These are phyloP conservation scores for Spizellomyces punctatus DNA, from an alignment of 192 early-diverging fungal genomes.

Conservation along the genomic window DNA sequence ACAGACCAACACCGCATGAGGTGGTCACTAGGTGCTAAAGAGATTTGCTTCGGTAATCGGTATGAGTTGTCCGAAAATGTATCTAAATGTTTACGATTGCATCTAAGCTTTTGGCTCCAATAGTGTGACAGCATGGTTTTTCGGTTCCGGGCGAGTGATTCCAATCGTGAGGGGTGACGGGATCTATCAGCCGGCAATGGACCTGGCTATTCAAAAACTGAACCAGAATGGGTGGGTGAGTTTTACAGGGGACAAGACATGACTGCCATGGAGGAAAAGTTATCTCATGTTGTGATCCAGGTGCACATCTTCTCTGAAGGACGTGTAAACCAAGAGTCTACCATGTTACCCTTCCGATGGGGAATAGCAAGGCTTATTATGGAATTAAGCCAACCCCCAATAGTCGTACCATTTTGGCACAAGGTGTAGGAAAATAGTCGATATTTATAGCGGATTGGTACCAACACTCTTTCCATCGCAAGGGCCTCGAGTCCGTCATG, in stretches of 20 bases:
- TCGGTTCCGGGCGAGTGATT: conserved; percentile 78
- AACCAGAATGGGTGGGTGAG: conserved; percentile 69
- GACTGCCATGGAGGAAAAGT: too few species aligned
- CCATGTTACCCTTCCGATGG: conserved; percentile 76
- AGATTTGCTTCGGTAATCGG: conserved; percentile 79
- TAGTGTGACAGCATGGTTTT: conserved; percentile 41
- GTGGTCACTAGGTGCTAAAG: conserved; percentile 86
- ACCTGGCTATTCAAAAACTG: conserved; percentile 71
- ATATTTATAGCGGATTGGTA: not conserved
- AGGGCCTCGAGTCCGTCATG: conserved; percentile 45
- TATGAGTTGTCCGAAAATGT: conserved; percentile 15
- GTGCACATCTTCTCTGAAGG: conserved; percentile 90
- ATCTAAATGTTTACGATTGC: not conserved
- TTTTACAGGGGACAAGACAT: not conserved
- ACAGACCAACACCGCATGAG: conserved; percentile 54
- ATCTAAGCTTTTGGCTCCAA: not conserved
- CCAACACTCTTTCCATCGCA: not conserved
- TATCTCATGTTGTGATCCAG: not conserved
- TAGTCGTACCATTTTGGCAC: conserved; percentile 76
- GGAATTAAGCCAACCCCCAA: conserved; percentile 71
- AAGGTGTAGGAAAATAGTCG: conserved; percentile 35
- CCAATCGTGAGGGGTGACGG: conserved; percentile 82
- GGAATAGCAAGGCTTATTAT: conserved; percentile 83
- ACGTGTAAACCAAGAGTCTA: conserved; percentile 32
- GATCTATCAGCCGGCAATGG: conserved; percentile 82